phyloP scores from a whole-genome alignment of 345 rosid genomes.

The Geranium brycei region DNA sequence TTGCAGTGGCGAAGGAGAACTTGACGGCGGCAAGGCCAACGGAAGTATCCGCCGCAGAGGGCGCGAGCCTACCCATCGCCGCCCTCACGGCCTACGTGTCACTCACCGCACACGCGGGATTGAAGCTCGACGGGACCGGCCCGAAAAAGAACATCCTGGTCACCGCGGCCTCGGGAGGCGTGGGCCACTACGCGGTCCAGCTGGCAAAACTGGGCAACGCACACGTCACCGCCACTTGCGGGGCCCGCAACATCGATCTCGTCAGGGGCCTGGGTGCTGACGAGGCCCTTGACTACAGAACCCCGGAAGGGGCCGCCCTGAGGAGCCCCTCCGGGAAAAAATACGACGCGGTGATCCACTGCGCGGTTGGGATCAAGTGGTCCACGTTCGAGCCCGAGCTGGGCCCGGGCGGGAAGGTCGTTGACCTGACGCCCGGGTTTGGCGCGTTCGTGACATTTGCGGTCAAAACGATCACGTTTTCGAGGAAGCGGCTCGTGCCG shows the following conservation, averaged over 20 bases:
- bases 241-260: conserved; percentile 14
- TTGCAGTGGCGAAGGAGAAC: conserved; percentile 3
- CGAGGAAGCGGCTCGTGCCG: conserved; percentile 19
- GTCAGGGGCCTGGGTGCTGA: conserved; percentile 17
- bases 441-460: conserved; percentile 8
- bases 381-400: conserved; percentile 14
- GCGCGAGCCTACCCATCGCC: conserved; percentile 16
- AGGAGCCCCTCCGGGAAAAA: conserved; percentile 17
- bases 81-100: conserved; percentile 19
- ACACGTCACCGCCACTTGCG: conserved; percentile 17
- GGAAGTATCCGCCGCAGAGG: conserved; percentile 15
- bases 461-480: conserved; percentile 9
- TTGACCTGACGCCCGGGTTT: conserved; percentile 12
- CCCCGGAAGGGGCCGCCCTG: conserved; percentile 16
- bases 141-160: conserved; percentile 13
- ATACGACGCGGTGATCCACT: conserved; percentile 19
- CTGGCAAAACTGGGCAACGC: conserved; percentile 18
- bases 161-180: conserved; percentile 20
- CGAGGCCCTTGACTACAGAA: conserved; percentile 18
- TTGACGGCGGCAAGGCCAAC: conserved; percentile 16
- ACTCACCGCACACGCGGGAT: conserved; percentile 12
- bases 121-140: conserved; percentile 14
- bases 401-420: conserved; percentile 11
- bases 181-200: conserved; percentile 17
- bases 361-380: conserved; percentile 13